Conservation (phyloP, 495 filamentous ascomycete genomes). For the Penicillium taxi region DNA sequence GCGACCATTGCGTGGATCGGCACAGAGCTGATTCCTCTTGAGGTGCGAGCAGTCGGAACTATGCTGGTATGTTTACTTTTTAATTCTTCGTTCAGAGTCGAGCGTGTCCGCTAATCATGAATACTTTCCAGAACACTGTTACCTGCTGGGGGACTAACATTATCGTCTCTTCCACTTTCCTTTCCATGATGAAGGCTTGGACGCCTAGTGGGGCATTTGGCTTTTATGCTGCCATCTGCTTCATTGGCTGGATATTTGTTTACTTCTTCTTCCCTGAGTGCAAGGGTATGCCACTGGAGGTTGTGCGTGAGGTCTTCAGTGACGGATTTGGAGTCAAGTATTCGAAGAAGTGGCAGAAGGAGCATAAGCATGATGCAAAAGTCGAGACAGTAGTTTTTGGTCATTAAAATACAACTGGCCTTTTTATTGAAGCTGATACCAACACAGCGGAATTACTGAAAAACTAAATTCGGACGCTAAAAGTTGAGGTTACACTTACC, state of each 20-base stretch:
- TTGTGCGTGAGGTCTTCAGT: constrained; percentile 36
- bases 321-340: constrained; percentile 38
- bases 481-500: too few species aligned
- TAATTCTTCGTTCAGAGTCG: neutral
- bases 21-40: constrained; percentile 42
- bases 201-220: constrained; percentile 44
- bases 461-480: too few species aligned
- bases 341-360: constrained; percentile 31
- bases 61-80: constrained; percentile 28
- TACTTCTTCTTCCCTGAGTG: constrained; percentile 41
- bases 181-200: constrained; percentile 42
- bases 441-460: neutral
- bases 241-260: constrained; percentile 40
- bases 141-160: constrained; percentile 45
- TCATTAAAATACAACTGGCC: neutral
- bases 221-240: constrained; percentile 43
- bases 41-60: constrained; percentile 43
- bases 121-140: constrained; percentile 25
- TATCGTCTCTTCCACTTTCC: constrained; percentile 44
- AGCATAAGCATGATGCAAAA: constrained; percentile 13
- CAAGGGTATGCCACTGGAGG: constrained; percentile 43
- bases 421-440: neutral
- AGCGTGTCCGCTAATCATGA: too few species aligned
- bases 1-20: constrained; percentile 43
- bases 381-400: constrained; percentile 6